These are phyloP conservation scores for Scleromitrula shiraiana DNA, from an alignment of 2,329 filamentous ascomycete genomes.

Conservation along the genomic window DNA sequence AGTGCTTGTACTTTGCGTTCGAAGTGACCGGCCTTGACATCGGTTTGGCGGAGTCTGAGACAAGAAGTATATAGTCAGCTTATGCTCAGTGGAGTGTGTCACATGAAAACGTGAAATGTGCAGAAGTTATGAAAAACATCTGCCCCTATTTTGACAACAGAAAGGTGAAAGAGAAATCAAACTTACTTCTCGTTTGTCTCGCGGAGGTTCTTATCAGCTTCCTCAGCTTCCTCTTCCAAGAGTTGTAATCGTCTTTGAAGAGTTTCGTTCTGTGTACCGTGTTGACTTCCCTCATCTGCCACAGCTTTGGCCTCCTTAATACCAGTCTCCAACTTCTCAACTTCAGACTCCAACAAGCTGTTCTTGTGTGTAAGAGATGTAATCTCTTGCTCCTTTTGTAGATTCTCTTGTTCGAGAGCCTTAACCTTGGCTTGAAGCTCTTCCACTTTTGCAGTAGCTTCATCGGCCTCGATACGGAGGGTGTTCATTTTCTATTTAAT, in stretches of 20 bases:
- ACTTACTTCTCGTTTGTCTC: slow-evolving; percentile 98
- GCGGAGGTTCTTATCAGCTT: slow-evolving; percentile 90
- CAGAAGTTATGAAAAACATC: slow-evolving; percentile 4
- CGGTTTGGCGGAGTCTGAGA: slow-evolving; percentile 87
- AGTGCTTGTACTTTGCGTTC: slow-evolving; percentile 98
- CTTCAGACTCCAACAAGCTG: slow-evolving; percentile 76
- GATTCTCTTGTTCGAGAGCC: slow-evolving; percentile 85
- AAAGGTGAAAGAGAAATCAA: not conserved
- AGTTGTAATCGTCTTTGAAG: slow-evolving; percentile 89
- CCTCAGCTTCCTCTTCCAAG: slow-evolving; percentile 95
- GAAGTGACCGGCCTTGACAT: slow-evolving; percentile 98
- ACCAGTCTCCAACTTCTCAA: slow-evolving; percentile 81
- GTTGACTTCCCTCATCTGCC: slow-evolving; percentile 72
- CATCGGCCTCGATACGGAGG: slow-evolving; percentile 90
- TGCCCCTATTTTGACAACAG: not conserved
- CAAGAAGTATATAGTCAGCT: slow-evolving; percentile 14
- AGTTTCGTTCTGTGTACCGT: slow-evolving; percentile 84
- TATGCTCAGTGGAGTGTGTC: slow-evolving; percentile 1
- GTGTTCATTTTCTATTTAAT: slow-evolving; percentile 75
- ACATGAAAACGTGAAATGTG: slow-evolving; percentile 6
- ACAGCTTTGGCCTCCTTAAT: slow-evolving; percentile 84
- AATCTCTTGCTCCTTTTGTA: slow-evolving; percentile 96
- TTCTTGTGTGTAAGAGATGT: slow-evolving; percentile 95
- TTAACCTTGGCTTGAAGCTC: slow-evolving; percentile 86
- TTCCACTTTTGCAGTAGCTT: slow-evolving; percentile 71